Evolutionary conservation across 2,329 filamentous ascomycete species (phyloP).

Genomic region (Pseudogymnoascus sp.): DNA sequence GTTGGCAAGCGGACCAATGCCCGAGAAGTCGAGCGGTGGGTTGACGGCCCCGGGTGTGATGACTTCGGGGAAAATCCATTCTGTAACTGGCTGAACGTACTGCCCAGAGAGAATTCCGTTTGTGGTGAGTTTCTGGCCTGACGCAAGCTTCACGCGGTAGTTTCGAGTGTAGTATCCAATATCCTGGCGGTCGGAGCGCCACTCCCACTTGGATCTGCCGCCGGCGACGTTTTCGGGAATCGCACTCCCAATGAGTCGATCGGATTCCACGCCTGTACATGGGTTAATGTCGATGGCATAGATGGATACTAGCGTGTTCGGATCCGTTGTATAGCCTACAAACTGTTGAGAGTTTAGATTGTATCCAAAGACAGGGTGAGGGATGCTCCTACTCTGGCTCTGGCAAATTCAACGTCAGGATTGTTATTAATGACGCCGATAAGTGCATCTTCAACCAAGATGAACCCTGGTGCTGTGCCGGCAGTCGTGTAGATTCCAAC

Average conservation of each 20-base stretch:
- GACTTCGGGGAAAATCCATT: constrained; percentile 40
- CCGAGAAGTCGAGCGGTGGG: constrained; percentile 32
- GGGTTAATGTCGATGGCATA: constrained; percentile 38
- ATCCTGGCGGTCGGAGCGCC: constrained; percentile 28
- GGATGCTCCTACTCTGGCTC: constrained; percentile 24
- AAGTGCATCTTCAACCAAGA: constrained; percentile 38
- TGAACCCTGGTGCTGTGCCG: constrained; percentile 33
- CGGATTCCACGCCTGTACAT: constrained; percentile 36
- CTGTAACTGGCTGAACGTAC: constrained; percentile 37
- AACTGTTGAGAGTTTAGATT: constrained; percentile 23
- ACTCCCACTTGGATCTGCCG: constrained; percentile 38
- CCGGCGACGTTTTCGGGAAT: constrained; percentile 25
- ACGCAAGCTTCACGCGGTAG: constrained; percentile 34
- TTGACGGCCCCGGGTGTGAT: constrained; percentile 33
- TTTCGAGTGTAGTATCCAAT: constrained; percentile 36
- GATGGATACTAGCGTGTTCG: constrained; percentile 31
- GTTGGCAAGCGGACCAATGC: constrained; percentile 30
- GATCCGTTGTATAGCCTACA: constrained; percentile 36
- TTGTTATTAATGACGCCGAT: constrained; percentile 35
- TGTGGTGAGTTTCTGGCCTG: constrained; percentile 31
- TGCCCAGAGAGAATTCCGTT: constrained; percentile 38
- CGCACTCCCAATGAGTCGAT: constrained; percentile 33
- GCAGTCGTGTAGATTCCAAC: constrained; percentile 33
- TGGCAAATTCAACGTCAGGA: constrained; percentile 33
- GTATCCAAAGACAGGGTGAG: background rate